phyloP scores from a whole-genome alignment of 1,284 basidiomycete genomes.

The Coriolopsis trogii region DNA sequence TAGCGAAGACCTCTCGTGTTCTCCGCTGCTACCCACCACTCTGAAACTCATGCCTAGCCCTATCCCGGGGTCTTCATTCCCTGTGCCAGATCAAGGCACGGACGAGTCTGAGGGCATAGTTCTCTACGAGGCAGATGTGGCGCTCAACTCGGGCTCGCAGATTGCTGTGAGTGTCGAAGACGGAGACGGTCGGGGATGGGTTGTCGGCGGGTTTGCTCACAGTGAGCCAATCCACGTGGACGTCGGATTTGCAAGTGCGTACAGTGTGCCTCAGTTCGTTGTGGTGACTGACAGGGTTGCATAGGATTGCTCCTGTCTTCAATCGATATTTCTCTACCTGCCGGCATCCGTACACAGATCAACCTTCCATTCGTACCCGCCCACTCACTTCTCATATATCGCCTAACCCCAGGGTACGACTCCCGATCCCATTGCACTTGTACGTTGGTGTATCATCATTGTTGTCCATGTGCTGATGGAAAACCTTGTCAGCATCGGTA shows the following conservation, averaged over 20 bases:
- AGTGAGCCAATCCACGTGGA: slow-evolving; percentile 36
- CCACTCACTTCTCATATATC: slow-evolving; percentile 67
- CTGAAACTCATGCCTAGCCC: slow-evolving; percentile 68
- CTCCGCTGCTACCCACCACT: slow-evolving; percentile 42
- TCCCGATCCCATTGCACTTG: slow-evolving; percentile 19
- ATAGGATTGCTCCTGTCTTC: slow-evolving; percentile 26
- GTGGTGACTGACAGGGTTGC: slow-evolving; percentile 3
- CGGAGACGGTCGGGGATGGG: slow-evolving; percentile 62
- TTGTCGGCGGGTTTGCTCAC: slow-evolving; percentile 54
- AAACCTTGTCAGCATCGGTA: slow-evolving; percentile 37
- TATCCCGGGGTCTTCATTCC: slow-evolving; percentile 53
- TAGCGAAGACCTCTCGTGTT: slow-evolving; percentile 37
- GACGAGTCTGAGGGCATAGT: slow-evolving; percentile 77
- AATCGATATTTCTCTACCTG: slow-evolving; percentile 39
- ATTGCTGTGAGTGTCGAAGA: slow-evolving; percentile 55
- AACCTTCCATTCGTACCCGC: slow-evolving; percentile 46
- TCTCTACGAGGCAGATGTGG: slow-evolving; percentile 56
- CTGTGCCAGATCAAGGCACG: slow-evolving; percentile 63
- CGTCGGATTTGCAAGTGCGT: slow-evolving; percentile 49
- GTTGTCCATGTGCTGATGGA: not conserved
- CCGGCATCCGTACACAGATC: slow-evolving; percentile 25
- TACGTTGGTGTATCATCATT: slow-evolving; percentile 3
- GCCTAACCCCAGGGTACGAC: slow-evolving; percentile 38
- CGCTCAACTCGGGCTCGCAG: slow-evolving; percentile 35
- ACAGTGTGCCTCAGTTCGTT: slow-evolving; percentile 3